phyloP scores from a whole-genome alignment of 2,329 filamentous ascomycete species.

The Microcyclosporella mali region DNA sequence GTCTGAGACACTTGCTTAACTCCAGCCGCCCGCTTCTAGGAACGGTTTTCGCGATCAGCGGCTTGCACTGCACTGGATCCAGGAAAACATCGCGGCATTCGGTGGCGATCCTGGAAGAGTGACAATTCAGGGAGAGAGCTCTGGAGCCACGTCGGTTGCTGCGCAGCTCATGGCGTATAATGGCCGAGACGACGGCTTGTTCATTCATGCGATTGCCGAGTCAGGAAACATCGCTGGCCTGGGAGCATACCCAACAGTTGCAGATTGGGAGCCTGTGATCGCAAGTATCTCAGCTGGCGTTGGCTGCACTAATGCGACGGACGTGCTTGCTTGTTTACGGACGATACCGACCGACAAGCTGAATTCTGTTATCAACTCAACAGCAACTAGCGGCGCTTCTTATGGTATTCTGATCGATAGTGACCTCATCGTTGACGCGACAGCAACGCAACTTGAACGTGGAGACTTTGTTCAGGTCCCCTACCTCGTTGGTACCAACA shows the following conservation, averaged over 20 bases:
- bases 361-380: conserved; percentile 24
- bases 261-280: conserved; percentile 23
- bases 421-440: conserved; percentile 22
- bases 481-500: conserved; percentile 24
- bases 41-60: conserved; percentile 30
- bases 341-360: conserved; percentile 15
- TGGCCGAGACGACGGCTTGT: conserved; percentile 50
- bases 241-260: conserved; percentile 14
- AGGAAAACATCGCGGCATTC: conserved; percentile 27
- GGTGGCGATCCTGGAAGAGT: conserved; percentile 24
- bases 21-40: too few relatives aligned
- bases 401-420: conserved; percentile 23
- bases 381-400: conserved; percentile 12
- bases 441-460: conserved; percentile 15
- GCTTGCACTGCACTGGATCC: conserved; percentile 40
- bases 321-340: conserved; percentile 32
- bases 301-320: conserved; percentile 18
- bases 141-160: conserved; percentile 42
- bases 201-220: conserved; percentile 48
- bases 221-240: conserved; percentile 37
- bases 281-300: conserved; percentile 23
- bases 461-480: conserved; percentile 26
- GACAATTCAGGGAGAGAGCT: conserved; percentile 24
- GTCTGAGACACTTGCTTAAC: too few relatives aligned
- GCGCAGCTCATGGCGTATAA: conserved; percentile 50